These are phyloP conservation scores for Jamesozyma jinghongensis DNA, from an alignment of 805 yeast genomes.

Conservation along the genomic window DNA sequence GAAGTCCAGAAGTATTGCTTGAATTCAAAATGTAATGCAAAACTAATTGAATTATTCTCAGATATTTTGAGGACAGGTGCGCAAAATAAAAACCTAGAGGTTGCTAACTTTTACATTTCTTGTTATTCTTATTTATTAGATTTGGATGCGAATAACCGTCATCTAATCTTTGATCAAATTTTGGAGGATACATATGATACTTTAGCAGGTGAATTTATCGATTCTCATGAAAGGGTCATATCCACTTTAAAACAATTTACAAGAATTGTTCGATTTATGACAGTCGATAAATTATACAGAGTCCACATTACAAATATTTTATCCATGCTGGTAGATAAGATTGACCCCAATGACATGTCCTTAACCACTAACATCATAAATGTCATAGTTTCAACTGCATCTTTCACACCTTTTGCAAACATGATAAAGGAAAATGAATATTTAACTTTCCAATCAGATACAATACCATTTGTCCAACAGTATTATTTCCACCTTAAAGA, in stretches of 20 bases:
- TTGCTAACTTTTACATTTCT: constrained; percentile 48
- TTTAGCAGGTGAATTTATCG: constrained; percentile 49
- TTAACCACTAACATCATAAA: constrained; percentile 63
- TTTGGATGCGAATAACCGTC: constrained; percentile 39
- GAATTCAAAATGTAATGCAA: constrained; percentile 28
- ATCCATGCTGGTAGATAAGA: constrained; percentile 63
- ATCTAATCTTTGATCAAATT: constrained; percentile 41
- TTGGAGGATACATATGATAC: constrained; percentile 72
- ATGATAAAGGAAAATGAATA: constrained; percentile 35
- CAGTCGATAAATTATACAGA: constrained; percentile 51
- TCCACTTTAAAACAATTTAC: constrained; percentile 63
- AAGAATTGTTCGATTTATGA: constrained; percentile 58
- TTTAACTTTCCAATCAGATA: constrained; percentile 33
- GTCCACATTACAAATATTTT: constrained; percentile 72
- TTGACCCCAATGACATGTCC: constrained; percentile 78
- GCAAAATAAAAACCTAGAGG: constrained; percentile 59
- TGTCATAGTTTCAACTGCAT: constrained; percentile 58
- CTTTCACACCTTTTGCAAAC: constrained; percentile 65
- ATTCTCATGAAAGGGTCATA: constrained; percentile 70
- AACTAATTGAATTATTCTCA: constrained; percentile 38
- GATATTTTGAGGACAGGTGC: constrained; percentile 53
- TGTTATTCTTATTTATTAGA: constrained; percentile 57
- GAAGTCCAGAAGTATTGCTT: constrained; percentile 15
- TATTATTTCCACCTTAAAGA: constrained; percentile 47
- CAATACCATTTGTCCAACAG: constrained; percentile 50